Base-by-base conservation (phyloP, 2,329 filamentous ascomycete species). In the Pseudogymnoascus sp. region DNA sequence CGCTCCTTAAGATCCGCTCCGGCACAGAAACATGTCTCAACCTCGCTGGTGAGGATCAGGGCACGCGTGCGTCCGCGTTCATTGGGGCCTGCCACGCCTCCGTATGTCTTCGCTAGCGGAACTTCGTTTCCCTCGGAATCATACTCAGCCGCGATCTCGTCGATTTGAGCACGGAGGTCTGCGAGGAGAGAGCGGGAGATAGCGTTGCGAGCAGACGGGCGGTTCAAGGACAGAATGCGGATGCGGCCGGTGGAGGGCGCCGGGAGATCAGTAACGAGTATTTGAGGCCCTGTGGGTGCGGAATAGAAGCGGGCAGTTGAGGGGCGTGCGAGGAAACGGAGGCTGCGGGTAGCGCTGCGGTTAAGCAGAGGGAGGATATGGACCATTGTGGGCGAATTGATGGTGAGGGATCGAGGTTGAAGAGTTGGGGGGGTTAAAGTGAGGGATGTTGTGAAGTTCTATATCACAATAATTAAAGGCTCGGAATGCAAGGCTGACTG, bases 1-100 rank as follows among this genome's bases (percentile, higher is more conserved):
- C 93, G 80, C 79, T 97, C 93, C 73, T 97, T 97, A 70, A 99
- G 77, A 73, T 99, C 94, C 3, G 94, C 94, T 38, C 94, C 94
- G 0, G 94, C 91, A 75, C 94, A 99, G 75, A 99, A 99, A 69
- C 87, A 89, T 23, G 84, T 81, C 69, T 97, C 91, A n/a, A 91
- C 83, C 41, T 91, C 90, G 71, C 90, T 95, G 9, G 91, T 89
- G 14, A 99, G 70, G 41, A 99, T 84, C 68, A 99, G 74, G 2
- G 90, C 93, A 67, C 94, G 80, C 14, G 92, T 97, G 0, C 82
- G 82, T 0, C 81, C 82, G 64, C 75, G 78, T 66, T 79, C 68
- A 63, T 79, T 76, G 3, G 73, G 69, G 0, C 77, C 78, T 2
- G 78, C 77, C 0, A 73, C 73, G 35, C 80, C 79, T 28, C 78